Evolutionary conservation across 164 flowering plant species (phyloP).

Genomic region (Chimonanthus salicifolius): DNA sequence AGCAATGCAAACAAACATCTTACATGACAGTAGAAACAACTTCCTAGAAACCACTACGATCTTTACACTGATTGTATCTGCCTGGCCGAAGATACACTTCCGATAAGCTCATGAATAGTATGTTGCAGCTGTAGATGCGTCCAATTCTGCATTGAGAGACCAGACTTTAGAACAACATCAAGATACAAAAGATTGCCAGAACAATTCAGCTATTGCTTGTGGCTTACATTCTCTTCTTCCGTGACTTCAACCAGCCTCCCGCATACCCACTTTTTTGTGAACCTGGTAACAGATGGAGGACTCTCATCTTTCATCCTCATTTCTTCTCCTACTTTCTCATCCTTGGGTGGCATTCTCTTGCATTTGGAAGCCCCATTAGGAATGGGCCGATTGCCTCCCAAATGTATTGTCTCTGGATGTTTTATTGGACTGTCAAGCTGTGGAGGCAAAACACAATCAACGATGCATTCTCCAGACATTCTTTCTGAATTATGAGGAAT

Average conservation of each 20-base stretch:
- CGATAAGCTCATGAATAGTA: too few relatives aligned
- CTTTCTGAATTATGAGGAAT: neutral
- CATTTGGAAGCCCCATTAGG: conserved; percentile 2
- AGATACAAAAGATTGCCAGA: too few relatives aligned
- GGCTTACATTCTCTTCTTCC: neutral
- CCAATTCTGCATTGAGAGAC: too few relatives aligned
- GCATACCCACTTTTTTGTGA: conserved; percentile 29
- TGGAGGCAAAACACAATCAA: neutral
- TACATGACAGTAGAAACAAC: too few relatives aligned
- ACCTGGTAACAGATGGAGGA: neutral
- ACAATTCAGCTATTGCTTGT: neutral
- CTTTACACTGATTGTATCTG: too few relatives aligned
- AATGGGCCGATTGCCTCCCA: neutral
- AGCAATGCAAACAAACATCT: too few relatives aligned
- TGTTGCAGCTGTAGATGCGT: too few relatives aligned
- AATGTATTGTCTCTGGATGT: neutral
- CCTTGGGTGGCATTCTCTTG: neutral
- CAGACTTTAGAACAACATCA: too few relatives aligned
- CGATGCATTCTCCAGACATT: neutral
- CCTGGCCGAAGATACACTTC: too few relatives aligned
- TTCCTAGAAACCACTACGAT: too few relatives aligned
- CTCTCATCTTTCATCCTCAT: conserved; percentile 1
- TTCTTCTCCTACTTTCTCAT: neutral
- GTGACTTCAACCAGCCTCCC: conserved; percentile 31
- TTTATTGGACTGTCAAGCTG: neutral